Evolutionary conservation across 371 early-diverging fungal genomes (phyloP).

Genomic region (Saksenaea vasiformis): DNA sequence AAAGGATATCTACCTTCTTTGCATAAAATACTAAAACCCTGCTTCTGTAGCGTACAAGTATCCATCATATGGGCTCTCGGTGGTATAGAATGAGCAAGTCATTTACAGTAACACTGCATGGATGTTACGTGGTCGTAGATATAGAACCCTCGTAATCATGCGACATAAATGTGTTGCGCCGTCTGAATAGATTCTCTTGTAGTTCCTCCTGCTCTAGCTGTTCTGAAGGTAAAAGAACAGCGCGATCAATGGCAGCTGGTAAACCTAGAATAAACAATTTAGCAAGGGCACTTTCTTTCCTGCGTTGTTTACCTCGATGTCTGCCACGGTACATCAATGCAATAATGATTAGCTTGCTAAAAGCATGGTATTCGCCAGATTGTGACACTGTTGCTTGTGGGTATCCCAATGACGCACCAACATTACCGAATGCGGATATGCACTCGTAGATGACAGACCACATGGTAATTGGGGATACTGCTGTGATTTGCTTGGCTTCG

Average conservation of each 20-base stretch:
- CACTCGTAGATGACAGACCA: slow-evolving; percentile 19
- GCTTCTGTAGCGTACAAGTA: too few relatives aligned
- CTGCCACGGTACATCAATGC: slow-evolving; percentile 24
- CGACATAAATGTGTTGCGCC: slow-evolving; percentile 2
- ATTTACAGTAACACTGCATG: not conserved
- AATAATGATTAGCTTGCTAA: slow-evolving; percentile 18
- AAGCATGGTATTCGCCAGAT: slow-evolving; percentile 11
- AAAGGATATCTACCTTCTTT: too few relatives aligned
- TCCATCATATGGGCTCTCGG: too few relatives aligned
- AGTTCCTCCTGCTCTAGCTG: slow-evolving; percentile 14
- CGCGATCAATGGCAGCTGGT: slow-evolving; percentile 50
- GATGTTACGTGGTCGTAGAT: not conserved
- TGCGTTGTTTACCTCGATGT: slow-evolving; percentile 16
- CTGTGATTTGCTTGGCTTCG: slow-evolving; percentile 17
- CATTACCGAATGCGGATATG: slow-evolving; percentile 24
- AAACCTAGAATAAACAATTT: slow-evolving; percentile 25
- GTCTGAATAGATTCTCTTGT: slow-evolving; percentile 1
- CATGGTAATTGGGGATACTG: slow-evolving; percentile 16
- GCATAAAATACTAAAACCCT: not conserved
- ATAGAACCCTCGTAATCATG: not conserved
- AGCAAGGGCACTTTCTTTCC: too few relatives aligned
- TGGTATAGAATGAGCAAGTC: too few relatives aligned
- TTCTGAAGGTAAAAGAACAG: slow-evolving; percentile 46
- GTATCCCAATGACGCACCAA: slow-evolving; percentile 19
- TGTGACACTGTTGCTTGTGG: slow-evolving; percentile 12